Conservation (phyloP, 202 grass and related monocot species). For the Musa balbisiana region DNA sequence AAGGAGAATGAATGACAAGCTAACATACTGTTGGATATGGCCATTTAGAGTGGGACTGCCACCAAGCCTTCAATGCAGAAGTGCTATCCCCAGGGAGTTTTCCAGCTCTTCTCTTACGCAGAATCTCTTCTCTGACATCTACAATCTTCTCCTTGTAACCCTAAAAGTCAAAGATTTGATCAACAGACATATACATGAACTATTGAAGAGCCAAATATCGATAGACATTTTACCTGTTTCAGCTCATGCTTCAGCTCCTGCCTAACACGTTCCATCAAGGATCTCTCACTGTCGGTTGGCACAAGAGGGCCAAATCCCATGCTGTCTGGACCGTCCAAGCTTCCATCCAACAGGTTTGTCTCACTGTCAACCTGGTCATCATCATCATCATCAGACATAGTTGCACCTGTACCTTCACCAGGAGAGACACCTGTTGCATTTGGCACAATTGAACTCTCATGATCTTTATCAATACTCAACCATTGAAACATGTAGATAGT, state of each 20-base stretch:
- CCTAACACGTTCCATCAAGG: conserved; percentile 78
- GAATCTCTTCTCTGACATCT: conserved; percentile 93
- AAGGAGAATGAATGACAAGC: too few species aligned
- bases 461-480: not conserved
- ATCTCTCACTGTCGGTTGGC: conserved; percentile 82
- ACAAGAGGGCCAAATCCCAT: conserved; percentile 89
- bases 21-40: conserved; percentile 83
- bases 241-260: conserved; percentile 86
- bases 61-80: conserved; percentile 80
- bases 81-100: conserved; percentile 84
- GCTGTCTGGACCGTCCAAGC: conserved; percentile 52
- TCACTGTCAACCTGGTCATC: conserved; percentile 75
- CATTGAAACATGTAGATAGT: not conserved
- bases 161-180: conserved; percentile 22
- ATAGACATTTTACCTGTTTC: conserved; percentile 49
- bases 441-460: not conserved
- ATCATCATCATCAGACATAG: conserved; percentile 95
- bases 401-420: conserved; percentile 84
- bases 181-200: too few species aligned
- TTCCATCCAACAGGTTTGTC: conserved; percentile 66
- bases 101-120: conserved; percentile 81
- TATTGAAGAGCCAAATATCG: not conserved
- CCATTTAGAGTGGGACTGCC: conserved; percentile 93
- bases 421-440: conserved; percentile 64
- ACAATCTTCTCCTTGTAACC: conserved; percentile 88